Conservation (phyloP, 2,329 filamentous ascomycete genomes). For the Gyromitra esculenta region DNA sequence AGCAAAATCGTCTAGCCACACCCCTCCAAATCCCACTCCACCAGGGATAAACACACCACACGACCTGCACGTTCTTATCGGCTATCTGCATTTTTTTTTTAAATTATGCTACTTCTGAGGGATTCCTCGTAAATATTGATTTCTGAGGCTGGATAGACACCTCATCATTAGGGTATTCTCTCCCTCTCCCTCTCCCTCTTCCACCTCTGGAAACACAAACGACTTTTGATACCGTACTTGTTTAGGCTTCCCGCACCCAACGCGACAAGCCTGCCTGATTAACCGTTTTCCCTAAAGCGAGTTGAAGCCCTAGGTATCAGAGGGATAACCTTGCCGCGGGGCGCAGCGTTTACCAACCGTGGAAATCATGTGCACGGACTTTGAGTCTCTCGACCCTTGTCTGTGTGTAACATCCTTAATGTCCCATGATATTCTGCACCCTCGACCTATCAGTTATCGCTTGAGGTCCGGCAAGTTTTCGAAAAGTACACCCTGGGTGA, state of each 20-base stretch:
- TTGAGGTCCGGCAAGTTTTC: slow-evolving; percentile 12
- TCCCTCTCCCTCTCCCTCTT: slow-evolving; percentile 1
- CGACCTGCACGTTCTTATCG: slow-evolving; percentile 33
- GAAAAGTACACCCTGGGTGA: neutral
- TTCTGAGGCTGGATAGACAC: neutral
- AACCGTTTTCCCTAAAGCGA: slow-evolving; percentile 40
- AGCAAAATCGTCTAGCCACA: slow-evolving; percentile 36
- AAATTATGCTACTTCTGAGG: neutral
- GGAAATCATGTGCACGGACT: slow-evolving; percentile 47
- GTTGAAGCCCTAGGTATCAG: neutral
- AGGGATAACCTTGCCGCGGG: slow-evolving; percentile 35
- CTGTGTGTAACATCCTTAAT: slow-evolving; percentile 29
- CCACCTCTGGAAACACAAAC: neutral
- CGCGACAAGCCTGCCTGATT: slow-evolving; percentile 33
- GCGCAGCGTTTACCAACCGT: slow-evolving; percentile 28
- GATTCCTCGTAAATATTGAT: neutral
- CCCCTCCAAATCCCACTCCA: neutral
- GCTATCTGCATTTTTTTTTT: slow-evolving; percentile 21
- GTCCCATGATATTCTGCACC: slow-evolving; percentile 40
- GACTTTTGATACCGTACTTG: slow-evolving; percentile 40
- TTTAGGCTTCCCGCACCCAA: slow-evolving; percentile 28
- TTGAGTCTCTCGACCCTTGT: slow-evolving; percentile 5
- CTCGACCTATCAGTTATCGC: slow-evolving; percentile 39
- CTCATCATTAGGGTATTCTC: neutral
- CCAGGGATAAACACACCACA: slow-evolving; percentile 6